Evolutionary conservation across 2,329 filamentous ascomycete genomes (phyloP).

Genomic region (Raffaelea arxii): DNA sequence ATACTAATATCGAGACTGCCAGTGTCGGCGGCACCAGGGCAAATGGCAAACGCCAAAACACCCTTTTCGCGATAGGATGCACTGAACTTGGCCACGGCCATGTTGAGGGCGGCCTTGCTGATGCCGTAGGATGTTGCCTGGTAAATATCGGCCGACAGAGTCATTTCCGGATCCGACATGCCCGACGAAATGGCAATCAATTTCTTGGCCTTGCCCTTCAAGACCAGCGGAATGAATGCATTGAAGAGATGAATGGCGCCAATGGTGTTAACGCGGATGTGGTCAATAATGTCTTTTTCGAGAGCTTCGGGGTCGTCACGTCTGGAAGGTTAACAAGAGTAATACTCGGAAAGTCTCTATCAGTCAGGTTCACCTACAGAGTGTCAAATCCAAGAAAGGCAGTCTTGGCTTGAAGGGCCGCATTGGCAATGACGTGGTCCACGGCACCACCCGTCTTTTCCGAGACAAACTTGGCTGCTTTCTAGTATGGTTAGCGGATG

Average conservation of each 20-base stretch:
- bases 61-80: slow-evolving; percentile 38
- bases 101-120: slow-evolving; percentile 43
- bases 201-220: slow-evolving; percentile 41
- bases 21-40: slow-evolving; percentile 39
- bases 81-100: slow-evolving; percentile 41
- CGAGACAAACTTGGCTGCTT: slow-evolving; percentile 17
- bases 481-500: slow-evolving; percentile 9
- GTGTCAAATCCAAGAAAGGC: slow-evolving; percentile 9
- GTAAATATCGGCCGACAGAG: slow-evolving; percentile 27
- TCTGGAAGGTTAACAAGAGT: slow-evolving; percentile 14
- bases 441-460: slow-evolving; percentile 27
- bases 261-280: slow-evolving; percentile 38
- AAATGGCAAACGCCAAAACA: slow-evolving; percentile 40
- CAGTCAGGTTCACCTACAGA: background rate
- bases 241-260: slow-evolving; percentile 44
- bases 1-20: slow-evolving; percentile 15
- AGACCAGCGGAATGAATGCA: slow-evolving; percentile 41
- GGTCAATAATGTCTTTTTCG: slow-evolving; percentile 20
- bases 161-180: slow-evolving; percentile 31
- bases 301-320: slow-evolving; percentile 21
- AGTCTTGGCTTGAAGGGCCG: slow-evolving; percentile 21
- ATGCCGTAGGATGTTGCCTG: slow-evolving; percentile 30
- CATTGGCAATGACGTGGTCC: slow-evolving; percentile 45
- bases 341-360: background rate
- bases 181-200: slow-evolving; percentile 41